A percentile compares a stretch with the other conserved stretches of the same genome.
Conservation (phyloP, 2,329 filamentous ascomycete genomes). For the Exutisphaerella laricina region DNA sequence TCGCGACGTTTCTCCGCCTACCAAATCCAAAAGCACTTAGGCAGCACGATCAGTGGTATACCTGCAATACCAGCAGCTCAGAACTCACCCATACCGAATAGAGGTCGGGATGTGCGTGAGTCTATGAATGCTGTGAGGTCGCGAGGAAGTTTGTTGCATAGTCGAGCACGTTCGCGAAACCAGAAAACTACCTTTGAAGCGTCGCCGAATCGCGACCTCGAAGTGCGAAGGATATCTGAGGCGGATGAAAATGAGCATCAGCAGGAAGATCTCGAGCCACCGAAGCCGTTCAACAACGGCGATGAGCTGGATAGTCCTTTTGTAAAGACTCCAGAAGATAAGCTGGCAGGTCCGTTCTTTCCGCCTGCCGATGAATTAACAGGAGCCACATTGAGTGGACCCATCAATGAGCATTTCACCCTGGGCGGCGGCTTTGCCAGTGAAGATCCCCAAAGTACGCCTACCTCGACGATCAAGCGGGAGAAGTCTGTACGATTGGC, state of each 20-base stretch:
- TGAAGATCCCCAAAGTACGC: slow-evolving; percentile 12
- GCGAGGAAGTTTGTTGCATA: slow-evolving; percentile 44
- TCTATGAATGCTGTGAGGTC: slow-evolving; percentile 69
- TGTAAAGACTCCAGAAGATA: slow-evolving; percentile 61
- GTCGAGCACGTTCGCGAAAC: slow-evolving; percentile 25
- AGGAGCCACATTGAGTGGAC: slow-evolving; percentile 34
- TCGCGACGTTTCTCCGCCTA: slow-evolving; percentile 93
- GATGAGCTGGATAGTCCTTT: slow-evolving; percentile 40
- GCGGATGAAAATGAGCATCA: slow-evolving; percentile 44
- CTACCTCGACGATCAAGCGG: slow-evolving; percentile 11
- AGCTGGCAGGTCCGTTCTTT: slow-evolving; percentile 40
- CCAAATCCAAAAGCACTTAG: slow-evolving; percentile 87
- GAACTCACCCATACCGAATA: slow-evolving; percentile 76
- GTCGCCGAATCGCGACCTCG: slow-evolving; percentile 53
- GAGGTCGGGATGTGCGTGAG: slow-evolving; percentile 76
- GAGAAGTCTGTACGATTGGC: slow-evolving; percentile 17
- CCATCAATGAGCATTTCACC: slow-evolving; percentile 28
- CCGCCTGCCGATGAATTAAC: slow-evolving; percentile 17
- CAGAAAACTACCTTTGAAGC: slow-evolving; percentile 44
- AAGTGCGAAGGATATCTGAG: slow-evolving; percentile 56
- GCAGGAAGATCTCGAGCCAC: slow-evolving; percentile 31
- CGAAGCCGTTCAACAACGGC: slow-evolving; percentile 12
- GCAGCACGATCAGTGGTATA: slow-evolving; percentile 68
- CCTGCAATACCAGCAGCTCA: slow-evolving; percentile 76
- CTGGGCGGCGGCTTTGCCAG: slow-evolving; percentile 13